phyloP scores from a whole-genome alignment of 805 yeast genomes.

The Saturnispora besseyi region DNA sequence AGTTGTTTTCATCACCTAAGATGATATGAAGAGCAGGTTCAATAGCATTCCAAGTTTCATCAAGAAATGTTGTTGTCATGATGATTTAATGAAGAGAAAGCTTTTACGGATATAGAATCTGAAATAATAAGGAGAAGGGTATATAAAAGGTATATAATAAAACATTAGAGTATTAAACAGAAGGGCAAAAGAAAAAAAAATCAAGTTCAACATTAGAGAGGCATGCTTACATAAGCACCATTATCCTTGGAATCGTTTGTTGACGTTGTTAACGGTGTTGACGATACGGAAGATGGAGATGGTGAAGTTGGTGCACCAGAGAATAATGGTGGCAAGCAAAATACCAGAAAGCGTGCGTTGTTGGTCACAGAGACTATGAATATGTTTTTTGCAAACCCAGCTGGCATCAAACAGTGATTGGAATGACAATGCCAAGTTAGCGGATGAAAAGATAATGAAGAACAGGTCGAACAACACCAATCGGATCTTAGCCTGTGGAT shows the following conservation, averaged over 20 bases:
- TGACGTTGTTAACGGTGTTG: slow-evolving; percentile 37
- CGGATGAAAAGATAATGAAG: slow-evolving; percentile 82
- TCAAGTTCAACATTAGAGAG: neutral
- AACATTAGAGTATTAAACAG: neutral
- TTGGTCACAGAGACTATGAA: slow-evolving; percentile 54
- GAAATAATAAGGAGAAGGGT: neutral
- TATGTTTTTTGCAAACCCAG: slow-evolving; percentile 60
- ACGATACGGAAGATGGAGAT: slow-evolving; percentile 79
- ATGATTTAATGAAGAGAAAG: neutral
- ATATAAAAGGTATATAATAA: neutral
- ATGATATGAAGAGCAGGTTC: slow-evolving; percentile 69
- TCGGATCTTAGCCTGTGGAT: slow-evolving; percentile 75
- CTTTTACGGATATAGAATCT: neutral
- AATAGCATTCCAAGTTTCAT: slow-evolving; percentile 60
- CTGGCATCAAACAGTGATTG: slow-evolving; percentile 68
- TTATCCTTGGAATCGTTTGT: neutral
- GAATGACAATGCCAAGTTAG: slow-evolving; percentile 79
- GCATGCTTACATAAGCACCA: neutral
- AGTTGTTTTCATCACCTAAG: slow-evolving; percentile 55
- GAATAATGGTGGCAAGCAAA: slow-evolving; percentile 59
- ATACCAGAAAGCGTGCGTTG: slow-evolving; percentile 76
- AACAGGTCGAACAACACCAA: slow-evolving; percentile 73
- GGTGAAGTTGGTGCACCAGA: slow-evolving; percentile 83
- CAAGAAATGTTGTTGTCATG: slow-evolving; percentile 14
- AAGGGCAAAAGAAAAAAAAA: neutral